Evolutionary conservation across 176 grass and related monocot species (phyloP).

Genomic region (Bothriochloa decipiens): DNA sequence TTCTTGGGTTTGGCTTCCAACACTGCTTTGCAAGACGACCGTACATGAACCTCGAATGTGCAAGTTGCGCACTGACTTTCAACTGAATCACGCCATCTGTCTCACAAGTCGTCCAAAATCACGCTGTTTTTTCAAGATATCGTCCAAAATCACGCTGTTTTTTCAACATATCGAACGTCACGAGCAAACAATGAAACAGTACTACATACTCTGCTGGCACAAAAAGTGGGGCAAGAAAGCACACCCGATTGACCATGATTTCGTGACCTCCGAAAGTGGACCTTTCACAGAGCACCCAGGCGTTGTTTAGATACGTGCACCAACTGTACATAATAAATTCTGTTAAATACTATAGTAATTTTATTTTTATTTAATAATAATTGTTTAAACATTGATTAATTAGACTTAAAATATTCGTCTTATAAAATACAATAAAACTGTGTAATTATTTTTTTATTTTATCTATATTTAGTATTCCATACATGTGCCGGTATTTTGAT

Average conservation of each 20-base stretch:
- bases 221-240: neutral
- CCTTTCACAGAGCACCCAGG: neutral
- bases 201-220: neutral
- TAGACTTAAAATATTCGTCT: no score
- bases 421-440: no score
- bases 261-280: neutral
- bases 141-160: neutral
- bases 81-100: slow-evolving; percentile 7
- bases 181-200: neutral
- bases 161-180: neutral
- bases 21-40: neutral
- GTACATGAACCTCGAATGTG: neutral
- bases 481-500: no score
- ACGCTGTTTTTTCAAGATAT: no score
- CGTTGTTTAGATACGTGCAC: no score
- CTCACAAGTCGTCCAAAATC: neutral
- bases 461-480: no score
- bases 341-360: no score
- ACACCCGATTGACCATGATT: neutral
- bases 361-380: no score
- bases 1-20: neutral
- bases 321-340: no score
- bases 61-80: neutral
- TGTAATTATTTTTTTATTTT: no score
- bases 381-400: no score